Evolutionary conservation across 208 protist genomes (phyloP).

Genomic region (Crithidia expoeki): DNA sequence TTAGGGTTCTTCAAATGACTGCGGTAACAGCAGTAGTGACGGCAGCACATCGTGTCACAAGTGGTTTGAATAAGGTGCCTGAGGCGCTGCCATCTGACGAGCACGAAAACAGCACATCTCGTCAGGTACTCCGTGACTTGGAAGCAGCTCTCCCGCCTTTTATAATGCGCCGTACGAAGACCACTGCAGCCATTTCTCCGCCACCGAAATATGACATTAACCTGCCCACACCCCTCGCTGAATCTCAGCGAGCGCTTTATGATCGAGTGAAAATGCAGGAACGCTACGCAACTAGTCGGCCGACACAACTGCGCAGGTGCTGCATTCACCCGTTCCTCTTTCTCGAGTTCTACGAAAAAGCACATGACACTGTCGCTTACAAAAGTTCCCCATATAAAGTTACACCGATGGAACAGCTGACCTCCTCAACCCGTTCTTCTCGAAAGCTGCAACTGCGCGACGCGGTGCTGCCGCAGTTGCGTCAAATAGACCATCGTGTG

Average conservation of each 20-base stretch:
- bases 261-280: slow-evolving; percentile 39
- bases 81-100: too few relatives aligned
- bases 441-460: slow-evolving; percentile 94
- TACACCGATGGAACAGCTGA: not conserved
- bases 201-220: slow-evolving; percentile 66
- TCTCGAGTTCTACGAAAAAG: slow-evolving; percentile 24
- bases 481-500: slow-evolving; percentile 88
- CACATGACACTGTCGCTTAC: not conserved
- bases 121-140: slow-evolving; percentile 23
- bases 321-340: slow-evolving; percentile 55
- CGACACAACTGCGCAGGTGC: slow-evolving; percentile 58
- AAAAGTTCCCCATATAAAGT: not conserved
- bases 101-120: not conserved
- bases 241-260: slow-evolving; percentile 89
- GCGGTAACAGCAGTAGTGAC: too few relatives aligned
- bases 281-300: slow-evolving; percentile 27
- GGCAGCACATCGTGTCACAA: too few relatives aligned
- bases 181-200: slow-evolving; percentile 42
- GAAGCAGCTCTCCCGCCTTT: slow-evolving; percentile 47
- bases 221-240: slow-evolving; percentile 85
- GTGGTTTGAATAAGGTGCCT: too few relatives aligned
- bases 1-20: not conserved
- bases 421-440: slow-evolving; percentile 43
- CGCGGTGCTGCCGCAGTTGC: slow-evolving; percentile 87
- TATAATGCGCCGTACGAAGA: slow-evolving; percentile 59